Evolutionary conservation across 2,329 filamentous ascomycete genomes (phyloP).

Genomic region (Aspergillus sp.): DNA sequence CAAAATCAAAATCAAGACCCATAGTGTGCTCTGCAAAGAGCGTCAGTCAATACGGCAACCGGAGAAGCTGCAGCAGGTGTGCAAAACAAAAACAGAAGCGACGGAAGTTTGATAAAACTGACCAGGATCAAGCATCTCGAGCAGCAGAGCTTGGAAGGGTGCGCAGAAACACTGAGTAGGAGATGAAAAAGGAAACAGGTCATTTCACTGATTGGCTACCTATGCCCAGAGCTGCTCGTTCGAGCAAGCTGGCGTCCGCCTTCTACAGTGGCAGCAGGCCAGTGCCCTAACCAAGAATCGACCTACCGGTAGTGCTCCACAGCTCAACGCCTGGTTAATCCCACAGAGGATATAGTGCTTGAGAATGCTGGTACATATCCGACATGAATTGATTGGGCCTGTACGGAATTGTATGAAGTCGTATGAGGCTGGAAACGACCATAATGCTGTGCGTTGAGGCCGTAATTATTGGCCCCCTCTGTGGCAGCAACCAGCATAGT

Average conservation of each 20-base stretch:
- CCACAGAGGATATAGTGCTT: background rate
- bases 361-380: background rate
- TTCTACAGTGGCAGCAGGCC: background rate
- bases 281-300: background rate
- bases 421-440: too few species aligned
- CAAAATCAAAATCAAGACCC: background rate
- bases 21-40: constrained; percentile 3
- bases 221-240: background rate
- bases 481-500: background rate
- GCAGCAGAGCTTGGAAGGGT: background rate
- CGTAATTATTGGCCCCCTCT: background rate
- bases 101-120: constrained; percentile 7
- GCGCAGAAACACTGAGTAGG: background rate
- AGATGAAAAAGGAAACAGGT: background rate
- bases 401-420: background rate
- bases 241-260: background rate
- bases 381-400: background rate
- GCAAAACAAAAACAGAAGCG: background rate
- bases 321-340: background rate
- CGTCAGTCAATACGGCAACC: background rate
- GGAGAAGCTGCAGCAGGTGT: constrained; percentile 5
- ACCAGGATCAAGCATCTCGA: constrained; percentile 15
- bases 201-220: background rate
- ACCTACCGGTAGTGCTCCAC: background rate
- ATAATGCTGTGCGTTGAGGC: background rate